Base-by-base conservation (phyloP, 306 rosid genomes). In the Cicer pinnatifidum region DNA sequence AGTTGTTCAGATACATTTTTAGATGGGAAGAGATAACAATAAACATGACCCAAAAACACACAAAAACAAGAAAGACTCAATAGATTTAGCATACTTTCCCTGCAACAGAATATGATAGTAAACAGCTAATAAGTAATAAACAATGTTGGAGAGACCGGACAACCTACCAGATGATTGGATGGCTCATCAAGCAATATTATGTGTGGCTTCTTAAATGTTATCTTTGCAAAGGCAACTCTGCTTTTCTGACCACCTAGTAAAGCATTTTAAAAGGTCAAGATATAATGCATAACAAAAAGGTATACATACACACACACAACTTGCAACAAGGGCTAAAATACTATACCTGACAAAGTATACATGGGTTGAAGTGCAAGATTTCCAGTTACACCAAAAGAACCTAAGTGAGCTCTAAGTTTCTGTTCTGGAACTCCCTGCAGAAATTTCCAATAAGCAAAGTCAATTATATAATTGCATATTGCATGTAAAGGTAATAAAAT, bases 341-440 rank as follows among this genome's bases (percentile, higher is more conserved):
- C 20, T 12, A 79, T 86, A 94, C 99, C 99, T 69, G 99, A 95
- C 81, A 94, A 87, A 43, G 99, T 91, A 87, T 95, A 95, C 99
- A 95, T 95, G 2, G 99, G 99, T 80, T 95, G 99, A 80, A 95
- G 93, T 8, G 99, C 99, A n/a, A 95, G 99, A 84, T 91, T 95
- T 86, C 99, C 99, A 28, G 97, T 91, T 5, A 95, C 97, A 87
- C 99, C 99, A 47, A 95, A 85, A 69, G 99, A 95, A 80, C 99
- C 97, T 11, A 95, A 82, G 83, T 95, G 99, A 78, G 88, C 82
- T 75, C 99, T 88, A 54, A 95, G 99, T 88, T 95, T 95, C 83
- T 95, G 99, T 51, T 95, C 99, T 40, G 99, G 97, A 82, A 95
- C 97, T 62, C 99, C 99, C 99, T 91, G 85, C 76, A 84, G 38